Conservation (phyloP, 2,329 filamentous ascomycete genomes). For the Botryotinia convoluta region DNA sequence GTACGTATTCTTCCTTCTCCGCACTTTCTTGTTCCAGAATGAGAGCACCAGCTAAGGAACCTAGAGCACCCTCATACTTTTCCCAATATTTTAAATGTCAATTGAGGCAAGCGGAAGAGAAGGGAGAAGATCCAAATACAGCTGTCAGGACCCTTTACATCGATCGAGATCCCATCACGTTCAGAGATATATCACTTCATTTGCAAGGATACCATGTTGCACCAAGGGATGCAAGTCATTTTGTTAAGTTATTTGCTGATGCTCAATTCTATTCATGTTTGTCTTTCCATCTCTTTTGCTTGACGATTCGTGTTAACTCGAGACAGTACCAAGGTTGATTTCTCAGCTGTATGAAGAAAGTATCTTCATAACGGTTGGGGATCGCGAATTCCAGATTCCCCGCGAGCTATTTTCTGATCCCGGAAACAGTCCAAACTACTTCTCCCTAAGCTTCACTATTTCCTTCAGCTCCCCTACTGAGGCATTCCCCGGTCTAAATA, state of each 20-base stretch:
- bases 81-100: conserved; percentile 91
- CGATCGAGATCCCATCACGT: conserved; percentile 86
- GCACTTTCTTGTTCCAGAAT: not conserved
- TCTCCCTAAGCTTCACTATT: conserved; percentile 82
- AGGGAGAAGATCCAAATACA: conserved; percentile 36
- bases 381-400: conserved; percentile 83
- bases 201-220: conserved; percentile 87
- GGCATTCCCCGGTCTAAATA: conserved; percentile 81
- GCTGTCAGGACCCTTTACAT: conserved; percentile 83
- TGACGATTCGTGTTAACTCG: conserved; percentile 24
- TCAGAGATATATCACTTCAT: conserved; percentile 84
- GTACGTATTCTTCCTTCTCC: conserved; percentile 46
- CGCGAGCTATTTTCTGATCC: conserved; percentile 81
- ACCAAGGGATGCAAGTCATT: conserved; percentile 79
- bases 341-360: conserved; percentile 88
- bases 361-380: conserved; percentile 89
- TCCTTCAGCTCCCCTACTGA: conserved; percentile 81
- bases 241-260: conserved; percentile 89
- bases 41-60: conserved; percentile 45
- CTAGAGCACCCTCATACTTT: conserved; percentile 89
- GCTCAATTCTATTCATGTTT: conserved; percentile 88
- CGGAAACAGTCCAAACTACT: conserved; percentile 94
- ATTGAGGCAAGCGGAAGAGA: conserved; percentile 60
- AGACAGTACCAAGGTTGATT: conserved; percentile 76
- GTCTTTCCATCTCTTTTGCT: conserved; percentile 33